Evolutionary conservation across 176 grass and related monocot genomes (phyloP).

Genomic region (Carex cristatella): DNA sequence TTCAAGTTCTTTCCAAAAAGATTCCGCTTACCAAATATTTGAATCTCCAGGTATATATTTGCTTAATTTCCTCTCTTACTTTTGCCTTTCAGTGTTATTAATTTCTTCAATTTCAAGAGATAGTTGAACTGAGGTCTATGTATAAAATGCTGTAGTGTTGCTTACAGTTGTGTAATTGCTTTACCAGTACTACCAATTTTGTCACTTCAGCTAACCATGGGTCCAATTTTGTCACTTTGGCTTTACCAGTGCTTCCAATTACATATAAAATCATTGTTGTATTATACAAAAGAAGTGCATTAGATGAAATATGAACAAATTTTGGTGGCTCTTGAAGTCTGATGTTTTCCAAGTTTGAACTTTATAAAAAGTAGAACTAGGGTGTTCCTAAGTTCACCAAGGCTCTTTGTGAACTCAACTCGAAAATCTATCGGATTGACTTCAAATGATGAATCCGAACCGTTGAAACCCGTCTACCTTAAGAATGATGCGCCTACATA

Average conservation of each 20-base stretch:
- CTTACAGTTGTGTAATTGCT: neutral
- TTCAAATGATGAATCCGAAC: too few relatives aligned
- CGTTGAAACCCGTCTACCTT: too few relatives aligned
- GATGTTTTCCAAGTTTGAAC: neutral
- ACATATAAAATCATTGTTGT: neutral
- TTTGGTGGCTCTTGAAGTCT: neutral
- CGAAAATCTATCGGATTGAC: too few relatives aligned
- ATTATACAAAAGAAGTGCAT: neutral
- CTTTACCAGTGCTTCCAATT: neutral
- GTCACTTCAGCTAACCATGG: neutral
- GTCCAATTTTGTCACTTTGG: neutral
- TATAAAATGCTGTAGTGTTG: neutral
- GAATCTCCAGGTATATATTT: constrained; percentile 64
- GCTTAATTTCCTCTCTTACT: neutral
- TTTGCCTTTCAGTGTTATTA: neutral
- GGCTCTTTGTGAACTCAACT: too few relatives aligned
- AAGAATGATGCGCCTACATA: too few relatives aligned
- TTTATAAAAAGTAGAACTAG: too few relatives aligned
- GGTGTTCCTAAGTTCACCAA: too few relatives aligned
- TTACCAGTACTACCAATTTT: neutral
- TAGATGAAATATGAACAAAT: neutral
- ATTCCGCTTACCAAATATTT: constrained; percentile 86
- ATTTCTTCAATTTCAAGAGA: neutral
- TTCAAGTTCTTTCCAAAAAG: constrained; percentile 91
- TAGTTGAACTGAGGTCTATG: neutral